Evolutionary conservation across 176 grass and related monocot species (phyloP), one percentile per base, ranked within the genome.

Genomic region (Hsuehochloa calcarea): DNA sequence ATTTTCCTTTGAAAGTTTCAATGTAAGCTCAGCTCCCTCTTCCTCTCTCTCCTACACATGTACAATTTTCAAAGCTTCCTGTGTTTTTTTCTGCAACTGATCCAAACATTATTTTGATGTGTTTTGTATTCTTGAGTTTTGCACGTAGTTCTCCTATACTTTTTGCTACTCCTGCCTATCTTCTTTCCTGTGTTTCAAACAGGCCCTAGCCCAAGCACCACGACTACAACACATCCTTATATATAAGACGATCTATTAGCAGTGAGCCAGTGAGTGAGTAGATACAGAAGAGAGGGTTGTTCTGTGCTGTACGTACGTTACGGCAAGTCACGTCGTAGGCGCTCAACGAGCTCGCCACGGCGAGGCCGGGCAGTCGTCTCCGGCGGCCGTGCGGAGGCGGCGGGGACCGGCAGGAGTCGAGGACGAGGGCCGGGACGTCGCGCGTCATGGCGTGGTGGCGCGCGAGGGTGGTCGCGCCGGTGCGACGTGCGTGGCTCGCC

Each of bases 381-480:
- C 77, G 58, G 45, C 84, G 59, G 67, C 61, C 80, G 68, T 68
- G 39, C 54, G 25, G 66, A 26, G 47, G 47, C 10, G 49, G 15
- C 31, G 31, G 31, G 31, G 31, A 34, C 31, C 31, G 0, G 10
- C 8, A 10, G 7, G 15, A 34, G 80, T 8, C 19, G 60, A 63
- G 25, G 60, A 16, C 22, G 61, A 52, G 34, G 39, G 23, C 2
- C 22, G 68, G 20, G 65, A 22, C 11, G 19, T 49, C 68, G 31
- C 63, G 74, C 25, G 84, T 72, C 70, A 86, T 97, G 92, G 90
- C 92, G 55, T 94, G 94, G 94, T 94, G 92, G 92, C 88, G 87
- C 25, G 88, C 83, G 70, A 77, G 82, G 70, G 89, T 97, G 26
- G 84, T 92, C 6, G 91, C 88, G 78, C 85, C 88, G 49, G 90